These are phyloP conservation scores for Rhodamnia rubescens DNA, from an alignment of 345 rosid species.

Conservation along the genomic window DNA sequence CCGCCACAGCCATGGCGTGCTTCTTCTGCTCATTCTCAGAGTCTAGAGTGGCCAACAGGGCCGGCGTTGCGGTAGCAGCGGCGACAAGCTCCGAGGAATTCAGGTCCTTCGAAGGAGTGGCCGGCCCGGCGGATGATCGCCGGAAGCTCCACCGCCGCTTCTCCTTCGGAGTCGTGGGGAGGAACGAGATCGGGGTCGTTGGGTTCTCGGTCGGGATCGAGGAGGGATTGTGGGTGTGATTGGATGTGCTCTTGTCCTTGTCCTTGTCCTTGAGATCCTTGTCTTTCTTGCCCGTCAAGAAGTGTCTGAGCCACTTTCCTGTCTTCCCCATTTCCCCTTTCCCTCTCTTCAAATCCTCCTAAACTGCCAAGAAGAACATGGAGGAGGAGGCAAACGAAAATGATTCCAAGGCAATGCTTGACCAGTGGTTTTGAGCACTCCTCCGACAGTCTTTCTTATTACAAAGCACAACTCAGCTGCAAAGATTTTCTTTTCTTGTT, in stretches of 20 bases:
- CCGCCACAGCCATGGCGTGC: constrained; percentile 35
- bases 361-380: neutral
- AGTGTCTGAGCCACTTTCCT: constrained; percentile 64
- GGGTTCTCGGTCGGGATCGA: constrained; percentile 16
- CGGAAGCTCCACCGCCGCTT: constrained; percentile 86
- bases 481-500: neutral
- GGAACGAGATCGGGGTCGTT: constrained; percentile 24
- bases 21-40: constrained; percentile 32
- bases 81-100: constrained; percentile 16
- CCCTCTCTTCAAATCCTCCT: constrained; percentile 5
- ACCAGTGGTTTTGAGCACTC: neutral
- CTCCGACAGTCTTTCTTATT: neutral
- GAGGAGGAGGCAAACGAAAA: neutral
- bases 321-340: constrained; percentile 58
- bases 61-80: constrained; percentile 4
- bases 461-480: neutral
- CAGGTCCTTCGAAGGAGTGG: constrained; percentile 20
- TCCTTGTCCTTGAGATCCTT: constrained; percentile 26
- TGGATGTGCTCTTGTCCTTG: constrained; percentile 6
- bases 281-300: constrained; percentile 69
- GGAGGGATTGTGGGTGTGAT: constrained; percentile 7
- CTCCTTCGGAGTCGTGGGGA: constrained; percentile 61
- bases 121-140: constrained; percentile 51
- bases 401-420: neutral
- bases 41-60: constrained; percentile 1